phyloP scores from a whole-genome alignment of 345 rosid genomes.

The Raphanus sativus region DNA sequence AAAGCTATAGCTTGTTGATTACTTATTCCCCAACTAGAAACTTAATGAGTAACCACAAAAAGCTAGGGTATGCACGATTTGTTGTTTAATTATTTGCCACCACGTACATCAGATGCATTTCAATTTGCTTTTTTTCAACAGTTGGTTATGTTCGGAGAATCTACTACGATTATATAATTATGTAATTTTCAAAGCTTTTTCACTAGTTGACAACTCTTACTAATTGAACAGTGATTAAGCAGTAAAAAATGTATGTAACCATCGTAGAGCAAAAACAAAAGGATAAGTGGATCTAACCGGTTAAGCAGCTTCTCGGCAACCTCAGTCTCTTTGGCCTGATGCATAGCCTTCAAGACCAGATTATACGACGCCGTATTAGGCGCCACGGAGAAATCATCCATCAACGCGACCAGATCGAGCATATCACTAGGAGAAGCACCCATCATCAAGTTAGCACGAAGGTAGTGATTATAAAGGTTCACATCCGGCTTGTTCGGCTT shows the following conservation, averaged over 20 bases:
- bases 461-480: conserved; percentile 68
- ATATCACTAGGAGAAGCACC: conserved; percentile 55
- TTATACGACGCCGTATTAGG: conserved; percentile 85
- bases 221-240: neutral
- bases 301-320: conserved; percentile 79
- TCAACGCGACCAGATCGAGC: conserved; percentile 67
- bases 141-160: too few relatives aligned
- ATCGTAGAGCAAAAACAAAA: neutral
- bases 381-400: conserved; percentile 60
- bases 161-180: too few relatives aligned
- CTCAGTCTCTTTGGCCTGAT: conserved; percentile 53
- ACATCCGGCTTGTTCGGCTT: conserved; percentile 85
- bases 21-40: too few relatives aligned
- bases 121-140: too few relatives aligned
- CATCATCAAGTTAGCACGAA: conserved; percentile 76
- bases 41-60: too few relatives aligned
- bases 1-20: too few relatives aligned
- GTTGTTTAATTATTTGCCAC: too few relatives aligned
- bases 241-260: neutral
- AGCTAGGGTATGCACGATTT: too few relatives aligned
- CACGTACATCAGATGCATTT: too few relatives aligned
- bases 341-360: conserved; percentile 80
- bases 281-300: conserved; percentile 47
- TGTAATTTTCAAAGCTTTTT: neutral
- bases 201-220: conserved; percentile 15